These are phyloP conservation scores for Lactarius trivialis DNA, from an alignment of 768 basidiomycete species.

Conservation along the genomic window DNA sequence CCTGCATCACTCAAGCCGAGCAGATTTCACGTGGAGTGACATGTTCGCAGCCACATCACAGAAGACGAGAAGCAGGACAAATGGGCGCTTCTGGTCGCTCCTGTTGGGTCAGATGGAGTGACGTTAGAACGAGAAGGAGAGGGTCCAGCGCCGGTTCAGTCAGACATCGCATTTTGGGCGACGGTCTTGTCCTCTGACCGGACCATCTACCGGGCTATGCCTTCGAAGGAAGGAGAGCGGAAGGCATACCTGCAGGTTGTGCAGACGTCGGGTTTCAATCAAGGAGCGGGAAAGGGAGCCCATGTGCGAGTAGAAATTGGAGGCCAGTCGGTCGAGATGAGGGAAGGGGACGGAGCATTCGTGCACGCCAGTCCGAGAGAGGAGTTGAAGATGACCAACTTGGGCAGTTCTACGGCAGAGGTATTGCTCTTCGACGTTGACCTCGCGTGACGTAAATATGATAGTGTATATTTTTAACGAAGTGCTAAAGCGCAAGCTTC, in stretches of 20 bases:
- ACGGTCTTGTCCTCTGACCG: slow-evolving; percentile 57
- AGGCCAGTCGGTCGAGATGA: slow-evolving; percentile 44
- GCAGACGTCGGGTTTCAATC: slow-evolving; percentile 78
- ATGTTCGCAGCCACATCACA: slow-evolving; percentile 48
- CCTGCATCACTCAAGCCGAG: not conserved
- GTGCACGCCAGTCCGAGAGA: slow-evolving; percentile 44
- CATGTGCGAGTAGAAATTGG: slow-evolving; percentile 45
- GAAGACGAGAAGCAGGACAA: slow-evolving; percentile 34
- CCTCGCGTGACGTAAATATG: not conserved
- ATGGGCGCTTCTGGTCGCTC: slow-evolving; percentile 67
- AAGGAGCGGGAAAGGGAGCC: slow-evolving; percentile 48
- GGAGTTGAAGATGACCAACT: slow-evolving; percentile 49
- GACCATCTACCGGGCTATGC: slow-evolving; percentile 47
- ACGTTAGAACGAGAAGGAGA: slow-evolving; percentile 51
- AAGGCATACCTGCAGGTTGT: slow-evolving; percentile 84
- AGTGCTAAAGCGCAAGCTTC: slow-evolving; percentile 46
- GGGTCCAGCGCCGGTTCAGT: slow-evolving; percentile 80
- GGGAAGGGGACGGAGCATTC: slow-evolving; percentile 88
- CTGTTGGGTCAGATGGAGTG: slow-evolving; percentile 50
- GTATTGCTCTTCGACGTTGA: slow-evolving; percentile 77
- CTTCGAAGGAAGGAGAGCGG: slow-evolving; percentile 27
- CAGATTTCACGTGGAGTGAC: not conserved
- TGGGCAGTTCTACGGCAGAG: slow-evolving; percentile 61
- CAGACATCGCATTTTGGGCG: slow-evolving; percentile 64
- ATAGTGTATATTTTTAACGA: not conserved